A percentile compares a stretch with the other conserved stretches of the same genome.
Conservation (phyloP, 1,284 basidiomycete genomes). For the Irpex sp. region DNA sequence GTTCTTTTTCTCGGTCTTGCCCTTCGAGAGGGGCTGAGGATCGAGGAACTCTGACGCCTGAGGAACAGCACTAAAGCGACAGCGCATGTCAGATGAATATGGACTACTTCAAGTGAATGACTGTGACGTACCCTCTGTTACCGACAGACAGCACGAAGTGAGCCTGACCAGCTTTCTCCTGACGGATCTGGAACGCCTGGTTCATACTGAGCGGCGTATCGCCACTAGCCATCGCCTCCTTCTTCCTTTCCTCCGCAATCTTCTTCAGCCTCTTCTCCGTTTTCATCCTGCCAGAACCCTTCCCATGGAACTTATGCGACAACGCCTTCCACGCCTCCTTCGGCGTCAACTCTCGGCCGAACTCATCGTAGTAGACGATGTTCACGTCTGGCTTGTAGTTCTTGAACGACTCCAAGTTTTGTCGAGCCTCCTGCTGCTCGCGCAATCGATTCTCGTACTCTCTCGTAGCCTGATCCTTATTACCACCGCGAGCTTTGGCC, state of each 20-base stretch:
- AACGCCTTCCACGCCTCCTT: constrained; percentile 98
- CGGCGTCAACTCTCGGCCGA: constrained; percentile 81
- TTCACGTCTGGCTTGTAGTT: constrained; percentile 97
- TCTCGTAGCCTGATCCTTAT: constrained; percentile 89
- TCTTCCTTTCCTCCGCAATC: constrained; percentile 91
- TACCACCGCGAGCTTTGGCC: constrained; percentile 67
- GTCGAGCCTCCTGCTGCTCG: constrained; percentile 87
- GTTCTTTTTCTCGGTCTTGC: constrained; percentile 74
- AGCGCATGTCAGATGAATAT: constrained; percentile 8
- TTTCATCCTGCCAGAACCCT: constrained; percentile 91
- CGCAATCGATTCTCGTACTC: constrained; percentile 92
- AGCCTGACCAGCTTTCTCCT: constrained; percentile 89
- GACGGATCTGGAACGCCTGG: constrained; percentile 82
- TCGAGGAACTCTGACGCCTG: constrained; percentile 76
- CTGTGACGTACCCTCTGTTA: constrained; percentile 73
- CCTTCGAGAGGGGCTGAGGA: constrained; percentile 63
- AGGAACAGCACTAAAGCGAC: constrained; percentile 62
- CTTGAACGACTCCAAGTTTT: constrained; percentile 80
- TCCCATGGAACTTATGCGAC: constrained; percentile 94
- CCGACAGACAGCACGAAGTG: constrained; percentile 93
- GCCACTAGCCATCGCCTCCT: constrained; percentile 84
- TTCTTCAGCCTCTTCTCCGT: constrained; percentile 91
- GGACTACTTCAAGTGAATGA: neutral
- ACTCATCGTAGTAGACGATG: constrained; percentile 95
- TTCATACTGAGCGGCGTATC: constrained; percentile 94